Base-by-base conservation (phyloP, 2,329 filamentous ascomycete species). In the Paecilomyces fulvus region DNA sequence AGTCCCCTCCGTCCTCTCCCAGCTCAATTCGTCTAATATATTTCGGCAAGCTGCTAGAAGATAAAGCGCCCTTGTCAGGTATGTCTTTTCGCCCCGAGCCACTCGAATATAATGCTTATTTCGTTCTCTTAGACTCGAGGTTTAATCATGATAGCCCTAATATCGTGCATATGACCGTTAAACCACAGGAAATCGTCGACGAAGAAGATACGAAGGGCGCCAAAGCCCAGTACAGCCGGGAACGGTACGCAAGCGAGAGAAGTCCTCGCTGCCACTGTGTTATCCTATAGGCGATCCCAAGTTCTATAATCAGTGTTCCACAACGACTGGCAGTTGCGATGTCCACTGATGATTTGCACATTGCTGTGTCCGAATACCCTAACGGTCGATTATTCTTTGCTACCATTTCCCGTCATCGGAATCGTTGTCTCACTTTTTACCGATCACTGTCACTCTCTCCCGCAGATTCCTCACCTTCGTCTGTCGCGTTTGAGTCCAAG, bases 81-180 rank as follows among this genome's bases (percentile, higher is more conserved):
- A 81, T 68, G 82, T 75, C 53, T 30, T 57, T 23, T 49, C 10
- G 31, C 17, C 17, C 30, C 55, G 30, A 17, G 37, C 51, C 31
- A 25, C 14, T 50, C n/a, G 25, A 43, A 20, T 25, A 20, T 56
- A 49, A 51, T 59, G 28, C 64, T 43, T 30, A 53, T 55, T 50
- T 56, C 52, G 30, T 46, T 12, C 50, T 20, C 57, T 17, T 65
- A 95, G 90, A 92, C 62, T 92, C 89, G 67, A 87, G 85, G 59
- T 90, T 95, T 67, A 88, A 83, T 66, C 79, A 80, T 30, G 86
- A 90, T 60, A 78, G 80, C 10, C 83, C 89, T 7, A 95, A 95
- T 63, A 89, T 95, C 28, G 85, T 96, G n/a, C 91, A 96, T 73
- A 95, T 96, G 90, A 92, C 89, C 5, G 85, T 96, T 64, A 88